These are phyloP conservation scores for Clavariopsis aquatica DNA, from an alignment of 495 filamentous ascomycete species.

Conservation along the genomic window DNA sequence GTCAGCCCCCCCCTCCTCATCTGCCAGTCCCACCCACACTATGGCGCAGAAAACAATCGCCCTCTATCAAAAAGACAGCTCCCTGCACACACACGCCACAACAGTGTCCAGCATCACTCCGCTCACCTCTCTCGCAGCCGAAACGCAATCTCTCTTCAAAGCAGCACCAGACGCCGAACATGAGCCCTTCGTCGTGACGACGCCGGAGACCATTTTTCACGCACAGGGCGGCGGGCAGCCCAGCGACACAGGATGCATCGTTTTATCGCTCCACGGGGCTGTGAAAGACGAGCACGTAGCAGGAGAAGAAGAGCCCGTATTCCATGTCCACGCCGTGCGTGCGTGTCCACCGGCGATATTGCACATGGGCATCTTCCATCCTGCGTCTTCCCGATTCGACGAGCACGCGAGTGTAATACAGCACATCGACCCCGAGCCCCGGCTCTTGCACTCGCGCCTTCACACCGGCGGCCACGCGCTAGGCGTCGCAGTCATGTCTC, in stretches of 20 bases:
- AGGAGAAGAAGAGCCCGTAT: conserved; percentile 35
- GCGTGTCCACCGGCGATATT: conserved; percentile 52
- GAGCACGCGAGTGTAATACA: not conserved
- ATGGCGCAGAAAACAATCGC: conserved; percentile 53
- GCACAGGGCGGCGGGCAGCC: conserved; percentile 69
- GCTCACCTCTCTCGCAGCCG: conserved; percentile 50
- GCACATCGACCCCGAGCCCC: conserved; percentile 51
- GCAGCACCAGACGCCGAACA: conserved; percentile 44
- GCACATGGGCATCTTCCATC: conserved; percentile 57
- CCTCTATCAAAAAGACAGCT: conserved; percentile 57
- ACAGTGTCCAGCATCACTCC: conserved; percentile 50
- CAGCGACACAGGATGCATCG: conserved; percentile 59
- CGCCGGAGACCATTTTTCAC: conserved; percentile 65
- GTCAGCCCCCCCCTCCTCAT: not conserved
- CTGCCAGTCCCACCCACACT: conserved; percentile 1
- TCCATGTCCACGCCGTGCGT: conserved; percentile 56
- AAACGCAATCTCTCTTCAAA: conserved; percentile 52
- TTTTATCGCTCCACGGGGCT: not conserved
- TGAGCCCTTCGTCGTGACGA: conserved; percentile 54
- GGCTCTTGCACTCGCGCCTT: conserved; percentile 58
- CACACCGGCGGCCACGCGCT: conserved; percentile 69
- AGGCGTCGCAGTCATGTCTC: conserved; percentile 57
- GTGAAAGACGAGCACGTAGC: not conserved
- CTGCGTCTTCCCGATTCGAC: not conserved
- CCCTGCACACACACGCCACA: conserved; percentile 50